phyloP scores from a whole-genome alignment of 2,329 filamentous ascomycete species.

The Diaporthe aspalathi region DNA sequence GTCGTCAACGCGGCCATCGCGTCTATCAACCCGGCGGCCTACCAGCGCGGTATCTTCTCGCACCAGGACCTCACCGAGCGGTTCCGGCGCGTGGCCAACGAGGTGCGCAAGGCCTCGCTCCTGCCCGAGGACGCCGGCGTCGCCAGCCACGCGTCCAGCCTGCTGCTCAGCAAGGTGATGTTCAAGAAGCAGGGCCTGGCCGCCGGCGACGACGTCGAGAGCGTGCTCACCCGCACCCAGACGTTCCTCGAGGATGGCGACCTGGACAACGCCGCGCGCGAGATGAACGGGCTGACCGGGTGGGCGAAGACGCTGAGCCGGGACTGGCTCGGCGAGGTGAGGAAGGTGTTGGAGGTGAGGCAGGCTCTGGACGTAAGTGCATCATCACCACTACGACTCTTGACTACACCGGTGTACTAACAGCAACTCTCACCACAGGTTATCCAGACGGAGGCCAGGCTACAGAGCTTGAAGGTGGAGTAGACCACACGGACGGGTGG shows the following conservation, averaged over 20 bases:
- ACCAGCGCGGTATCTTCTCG: constrained; percentile 90
- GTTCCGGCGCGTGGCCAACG: constrained; percentile 90
- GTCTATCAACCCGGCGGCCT: constrained; percentile 94
- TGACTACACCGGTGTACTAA: constrained; percentile 42
- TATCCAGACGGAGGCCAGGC: constrained; percentile 87
- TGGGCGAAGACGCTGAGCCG: constrained; percentile 96
- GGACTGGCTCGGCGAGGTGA: constrained; percentile 92
- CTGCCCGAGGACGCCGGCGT: constrained; percentile 94
- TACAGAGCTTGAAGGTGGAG: constrained; percentile 88
- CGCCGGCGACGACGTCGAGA: constrained; percentile 90
- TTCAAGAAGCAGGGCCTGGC: constrained; percentile 94
- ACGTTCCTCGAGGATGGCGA: constrained; percentile 92
- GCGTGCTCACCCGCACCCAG: constrained; percentile 89
- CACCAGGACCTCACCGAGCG: constrained; percentile 90
- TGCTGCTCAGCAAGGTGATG: constrained; percentile 90
- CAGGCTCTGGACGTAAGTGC: constrained; percentile 91
- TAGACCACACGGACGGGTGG: constrained; percentile 52
- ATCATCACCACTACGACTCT: background rate
- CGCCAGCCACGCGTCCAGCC: constrained; percentile 91
- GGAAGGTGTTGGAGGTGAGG: constrained; percentile 92
- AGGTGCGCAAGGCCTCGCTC: constrained; percentile 94
- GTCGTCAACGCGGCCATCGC: constrained; percentile 94
- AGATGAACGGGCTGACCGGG: constrained; percentile 92
- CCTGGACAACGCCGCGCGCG: constrained; percentile 88
- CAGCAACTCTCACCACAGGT: constrained; percentile 64